These are phyloP conservation scores for Ailanthus altissimus DNA, from an alignment of 345 rosid species.

Conservation along the genomic window DNA sequence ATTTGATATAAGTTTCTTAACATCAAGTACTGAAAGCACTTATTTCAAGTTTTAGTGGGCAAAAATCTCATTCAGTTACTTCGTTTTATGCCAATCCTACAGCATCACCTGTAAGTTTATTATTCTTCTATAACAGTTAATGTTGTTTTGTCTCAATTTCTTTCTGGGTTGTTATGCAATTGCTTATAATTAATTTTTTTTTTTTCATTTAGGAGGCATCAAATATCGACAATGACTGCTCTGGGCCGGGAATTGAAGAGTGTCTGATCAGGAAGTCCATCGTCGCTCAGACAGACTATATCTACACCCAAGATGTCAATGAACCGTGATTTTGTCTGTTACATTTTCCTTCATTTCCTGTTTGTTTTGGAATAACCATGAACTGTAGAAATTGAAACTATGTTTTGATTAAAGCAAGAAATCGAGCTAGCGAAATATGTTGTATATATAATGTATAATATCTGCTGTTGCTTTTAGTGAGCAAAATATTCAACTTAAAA, in stretches of 20 bases:
- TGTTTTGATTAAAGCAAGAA: not conserved
- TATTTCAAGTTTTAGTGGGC: slow-evolving; percentile 12
- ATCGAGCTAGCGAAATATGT: not conserved
- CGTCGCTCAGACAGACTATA: slow-evolving; percentile 56
- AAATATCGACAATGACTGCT: slow-evolving; percentile 36
- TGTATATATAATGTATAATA: not conserved
- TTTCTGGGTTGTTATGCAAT: not conserved
- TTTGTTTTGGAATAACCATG: not conserved
- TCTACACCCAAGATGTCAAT: slow-evolving; percentile 53
- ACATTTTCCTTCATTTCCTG: not conserved
- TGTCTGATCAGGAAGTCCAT: slow-evolving; percentile 44
- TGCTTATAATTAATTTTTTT: not conserved
- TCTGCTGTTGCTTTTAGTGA: not conserved
- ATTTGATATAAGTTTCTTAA: too few relatives aligned
- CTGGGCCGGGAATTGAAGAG: slow-evolving; percentile 39
- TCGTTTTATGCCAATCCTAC: slow-evolving; percentile 25
- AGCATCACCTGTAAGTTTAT: slow-evolving; percentile 29
- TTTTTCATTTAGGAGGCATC: slow-evolving; percentile 28
- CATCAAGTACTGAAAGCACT: slow-evolving; percentile 25
- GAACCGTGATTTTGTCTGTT: slow-evolving; percentile 14
- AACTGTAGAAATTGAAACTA: not conserved
- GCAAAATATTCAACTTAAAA: not conserved
- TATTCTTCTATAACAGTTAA: not conserved
- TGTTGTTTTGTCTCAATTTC: not conserved
- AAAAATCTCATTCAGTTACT: slow-evolving; percentile 18